phyloP scores from a whole-genome alignment of 2,329 filamentous ascomycete species.

The Beauveria sp. region DNA sequence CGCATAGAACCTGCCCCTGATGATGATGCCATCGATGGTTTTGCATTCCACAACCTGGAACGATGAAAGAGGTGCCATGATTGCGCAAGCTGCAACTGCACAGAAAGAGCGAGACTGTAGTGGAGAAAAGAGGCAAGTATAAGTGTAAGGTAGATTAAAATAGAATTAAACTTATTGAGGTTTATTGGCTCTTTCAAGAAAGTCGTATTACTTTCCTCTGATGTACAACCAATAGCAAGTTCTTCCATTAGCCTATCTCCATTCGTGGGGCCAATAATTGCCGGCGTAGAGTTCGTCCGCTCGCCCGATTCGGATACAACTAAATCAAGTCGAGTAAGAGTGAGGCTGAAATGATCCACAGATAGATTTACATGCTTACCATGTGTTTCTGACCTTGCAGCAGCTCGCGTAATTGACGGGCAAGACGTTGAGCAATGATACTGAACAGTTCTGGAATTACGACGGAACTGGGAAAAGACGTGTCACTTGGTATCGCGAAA shows the following conservation, averaged over 20 bases:
- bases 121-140: background rate
- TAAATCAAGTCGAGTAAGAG: background rate
- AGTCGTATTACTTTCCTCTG: background rate
- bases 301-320: background rate
- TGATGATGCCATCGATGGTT: constrained; percentile 31
- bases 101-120: background rate
- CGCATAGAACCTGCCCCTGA: constrained; percentile 30
- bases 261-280: background rate
- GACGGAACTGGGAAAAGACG: background rate
- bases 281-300: background rate
- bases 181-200: background rate
- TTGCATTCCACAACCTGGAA: constrained; percentile 29
- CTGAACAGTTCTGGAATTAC: background rate
- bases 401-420: background rate
- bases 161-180: background rate
- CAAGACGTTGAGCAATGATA: background rate
- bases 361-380: constrained; percentile 1
- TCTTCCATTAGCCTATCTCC: background rate
- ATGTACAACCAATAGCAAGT: background rate
- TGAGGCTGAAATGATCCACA: constrained; percentile 1
- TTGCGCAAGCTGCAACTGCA: background rate
- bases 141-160: background rate
- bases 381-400: background rate
- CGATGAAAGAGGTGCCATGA: background rate
- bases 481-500: background rate